These are phyloP conservation scores for Candida saitoana DNA, from an alignment of 805 yeast species.

Conservation along the genomic window DNA sequence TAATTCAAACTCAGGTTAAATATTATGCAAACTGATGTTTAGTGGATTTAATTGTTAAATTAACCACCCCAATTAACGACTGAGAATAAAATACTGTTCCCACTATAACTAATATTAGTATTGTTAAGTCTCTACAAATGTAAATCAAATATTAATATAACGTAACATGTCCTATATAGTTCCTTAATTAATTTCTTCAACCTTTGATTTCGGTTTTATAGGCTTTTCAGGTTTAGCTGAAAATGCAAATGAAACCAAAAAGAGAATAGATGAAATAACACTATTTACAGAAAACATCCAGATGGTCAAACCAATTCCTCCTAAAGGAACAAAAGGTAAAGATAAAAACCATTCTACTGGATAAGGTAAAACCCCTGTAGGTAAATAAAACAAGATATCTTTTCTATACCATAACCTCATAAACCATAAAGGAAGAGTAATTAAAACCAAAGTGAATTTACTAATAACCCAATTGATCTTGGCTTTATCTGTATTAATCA, in stretches of 20 bases:
- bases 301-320: slow-evolving; percentile 56
- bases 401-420: slow-evolving; percentile 53
- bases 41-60: no score
- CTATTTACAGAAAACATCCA: slow-evolving; percentile 48
- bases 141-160: no score
- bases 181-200: neutral
- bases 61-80: no score
- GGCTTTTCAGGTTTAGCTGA: slow-evolving; percentile 11
- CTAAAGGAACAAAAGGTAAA: slow-evolving; percentile 60
- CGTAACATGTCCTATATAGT: neutral
- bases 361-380: slow-evolving; percentile 53
- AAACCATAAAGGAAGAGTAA: slow-evolving; percentile 46
- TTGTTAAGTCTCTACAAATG: no score
- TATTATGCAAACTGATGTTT: no score
- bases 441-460: slow-evolving; percentile 30
- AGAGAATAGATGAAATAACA: slow-evolving; percentile 22
- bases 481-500: slow-evolving; percentile 34
- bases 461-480: slow-evolving; percentile 31
- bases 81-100: no score
- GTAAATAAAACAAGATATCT: slow-evolving; percentile 54
- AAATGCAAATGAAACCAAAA: slow-evolving; percentile 19
- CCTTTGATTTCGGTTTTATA: slow-evolving; percentile 6
- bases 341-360: slow-evolving; percentile 53
- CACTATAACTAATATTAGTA: no score
- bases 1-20: no score